Percentiles rank a stretch among this genome's conserved stretches.
Conservation (phyloP, 2,329 filamentous ascomycete genomes). For the Lecanicillium sp. region DNA sequence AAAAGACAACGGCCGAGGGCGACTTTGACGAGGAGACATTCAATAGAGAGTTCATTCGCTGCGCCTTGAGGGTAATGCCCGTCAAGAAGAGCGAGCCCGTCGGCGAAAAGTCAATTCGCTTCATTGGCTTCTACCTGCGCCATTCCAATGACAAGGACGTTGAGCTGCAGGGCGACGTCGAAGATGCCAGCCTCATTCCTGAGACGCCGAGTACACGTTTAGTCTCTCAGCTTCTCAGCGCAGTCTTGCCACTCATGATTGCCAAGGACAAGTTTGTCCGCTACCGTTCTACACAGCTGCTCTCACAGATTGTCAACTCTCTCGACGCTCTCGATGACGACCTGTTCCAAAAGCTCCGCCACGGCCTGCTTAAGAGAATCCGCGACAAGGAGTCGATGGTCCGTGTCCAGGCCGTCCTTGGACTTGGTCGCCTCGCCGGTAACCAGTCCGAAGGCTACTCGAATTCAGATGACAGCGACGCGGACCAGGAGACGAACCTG, state of each 20-base stretch:
- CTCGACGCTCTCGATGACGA: slow-evolving; percentile 89
- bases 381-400: slow-evolving; percentile 93
- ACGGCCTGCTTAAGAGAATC: slow-evolving; percentile 74
- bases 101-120: slow-evolving; percentile 78
- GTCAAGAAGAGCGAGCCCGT: slow-evolving; percentile 89
- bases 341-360: slow-evolving; percentile 73
- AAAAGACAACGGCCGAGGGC: slow-evolving; percentile 45
- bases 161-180: slow-evolving; percentile 56
- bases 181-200: slow-evolving; percentile 62
- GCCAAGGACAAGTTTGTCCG: slow-evolving; percentile 91
- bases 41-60: slow-evolving; percentile 77
- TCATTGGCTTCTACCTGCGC: slow-evolving; percentile 79
- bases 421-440: slow-evolving; percentile 75
- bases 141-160: slow-evolving; percentile 64
- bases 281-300: slow-evolving; percentile 81
- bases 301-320: slow-evolving; percentile 87
- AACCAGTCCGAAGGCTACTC: slow-evolving; percentile 66
- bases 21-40: slow-evolving; percentile 82
- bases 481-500: slow-evolving; percentile 56
- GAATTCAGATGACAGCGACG: slow-evolving; percentile 63
- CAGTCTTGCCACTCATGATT: slow-evolving; percentile 66
- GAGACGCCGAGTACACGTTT: slow-evolving; percentile 82
- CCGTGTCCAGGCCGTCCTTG: slow-evolving; percentile 83
- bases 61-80: slow-evolving; percentile 71
- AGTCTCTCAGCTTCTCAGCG: slow-evolving; percentile 64